phyloP scores from a whole-genome alignment of 306 rosid genomes.

The Canavalia ensiformis region DNA sequence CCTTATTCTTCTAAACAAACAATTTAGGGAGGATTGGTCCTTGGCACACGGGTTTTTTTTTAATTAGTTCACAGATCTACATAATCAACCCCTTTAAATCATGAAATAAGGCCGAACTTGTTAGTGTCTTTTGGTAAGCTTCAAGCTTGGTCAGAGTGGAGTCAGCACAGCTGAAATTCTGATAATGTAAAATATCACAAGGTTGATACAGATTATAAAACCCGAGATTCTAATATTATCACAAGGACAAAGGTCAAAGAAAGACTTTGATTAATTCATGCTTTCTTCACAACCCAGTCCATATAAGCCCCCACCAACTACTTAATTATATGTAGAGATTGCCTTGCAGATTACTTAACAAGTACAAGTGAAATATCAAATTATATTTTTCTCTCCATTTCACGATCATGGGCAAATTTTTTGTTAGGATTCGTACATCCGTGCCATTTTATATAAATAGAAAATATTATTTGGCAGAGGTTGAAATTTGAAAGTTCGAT shows the following conservation, averaged over 20 bases:
- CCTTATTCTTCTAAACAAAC: background rate
- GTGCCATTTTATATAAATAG: background rate
- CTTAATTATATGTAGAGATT: slow-evolving; percentile 23
- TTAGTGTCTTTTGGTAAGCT: background rate
- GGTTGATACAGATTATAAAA: background rate
- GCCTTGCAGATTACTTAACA: slow-evolving; percentile 31
- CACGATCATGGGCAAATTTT: background rate
- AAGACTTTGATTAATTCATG: background rate
- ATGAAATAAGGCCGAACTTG: background rate
- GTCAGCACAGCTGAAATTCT: background rate
- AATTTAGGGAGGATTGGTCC: background rate
- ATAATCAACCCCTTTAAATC: background rate
- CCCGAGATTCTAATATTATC: background rate
- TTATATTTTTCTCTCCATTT: slow-evolving; percentile 22
- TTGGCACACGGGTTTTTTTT: background rate
- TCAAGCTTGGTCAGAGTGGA: background rate
- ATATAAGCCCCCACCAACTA: background rate
- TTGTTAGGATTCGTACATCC: background rate
- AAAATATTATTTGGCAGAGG: background rate
- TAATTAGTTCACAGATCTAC: background rate
- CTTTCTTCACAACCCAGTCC: slow-evolving; percentile 13
- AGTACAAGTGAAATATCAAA: background rate
- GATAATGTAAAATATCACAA: slow-evolving; percentile 8
- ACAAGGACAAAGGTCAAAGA: background rate
- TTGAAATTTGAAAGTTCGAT: slow-evolving; percentile 5